Base-by-base conservation (phyloP, 305 asterid species). In the Fraxinus platypoda region DNA sequence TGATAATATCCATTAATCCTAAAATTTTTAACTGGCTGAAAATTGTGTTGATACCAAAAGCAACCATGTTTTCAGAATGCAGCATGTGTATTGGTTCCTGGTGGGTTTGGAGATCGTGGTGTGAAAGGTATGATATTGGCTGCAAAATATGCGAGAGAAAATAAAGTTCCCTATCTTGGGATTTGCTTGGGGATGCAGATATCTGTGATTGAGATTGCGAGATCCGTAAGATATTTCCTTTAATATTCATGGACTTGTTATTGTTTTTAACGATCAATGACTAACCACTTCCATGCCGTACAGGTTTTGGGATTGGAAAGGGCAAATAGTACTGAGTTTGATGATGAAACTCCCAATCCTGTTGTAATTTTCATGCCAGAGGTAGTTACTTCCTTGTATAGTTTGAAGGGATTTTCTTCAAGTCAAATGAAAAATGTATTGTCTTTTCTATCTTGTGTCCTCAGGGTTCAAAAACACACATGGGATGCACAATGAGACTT, bases 71-170 rank as follows among this genome's bases (percentile, higher is more conserved):
- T 84, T 80, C 90, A 94, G 99, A 92, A 88, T 43, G 98, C 98
- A 57, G 89, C 97, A 54, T 92, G 98, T 84, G 90, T 96, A 87
- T 88, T 96, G 92, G 97, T 96, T 84, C 99, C 98, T 87, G 97
- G 98, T 84, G 99, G 99, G 78, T 97, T 97, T 82, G 99, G 99
- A 79, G 99, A 97, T 83, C 97, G 98, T 83, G 99, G 99, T 81
- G 91, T 97, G 79, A 87, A 85, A 77, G 99, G 99, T 81, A 97
- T 94, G 99, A 86, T 97, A 75, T 87, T 94, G 90, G 99, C 99
- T 86, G 99, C 99, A 77, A 93, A 92, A 81, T 97, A 94, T 84
- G 98, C 98, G 9, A 85, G 99, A 87, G 99, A 93, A 86, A 93
- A 91, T 82, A 86, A 46, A 68, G 87, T 94, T 85, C 98, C 98